Percentiles rank a stretch among this genome's conserved stretches.
Conservation (phyloP, 2,329 filamentous ascomycete genomes). For the Didymella glomerata region DNA sequence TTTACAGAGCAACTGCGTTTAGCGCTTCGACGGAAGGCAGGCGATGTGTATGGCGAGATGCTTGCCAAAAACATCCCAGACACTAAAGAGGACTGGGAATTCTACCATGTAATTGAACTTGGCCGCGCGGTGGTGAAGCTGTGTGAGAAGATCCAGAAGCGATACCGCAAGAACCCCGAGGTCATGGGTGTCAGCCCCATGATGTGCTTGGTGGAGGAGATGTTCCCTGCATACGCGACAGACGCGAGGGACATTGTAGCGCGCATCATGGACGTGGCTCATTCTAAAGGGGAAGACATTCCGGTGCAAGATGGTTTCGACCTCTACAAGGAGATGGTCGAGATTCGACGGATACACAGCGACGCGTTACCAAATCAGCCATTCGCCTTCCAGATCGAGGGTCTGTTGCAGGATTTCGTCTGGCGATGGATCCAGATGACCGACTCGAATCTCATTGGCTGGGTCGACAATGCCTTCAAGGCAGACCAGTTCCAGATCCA, state of each 20-base stretch:
- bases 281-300: constrained; percentile 75
- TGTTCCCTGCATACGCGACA: constrained; percentile 88
- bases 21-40: constrained; percentile 76
- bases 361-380: constrained; percentile 73
- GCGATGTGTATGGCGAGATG: constrained; percentile 79
- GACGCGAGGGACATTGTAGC: constrained; percentile 87
- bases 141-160: constrained; percentile 88
- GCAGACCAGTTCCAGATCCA: constrained; percentile 86
- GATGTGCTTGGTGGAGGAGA: constrained; percentile 79
- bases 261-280: constrained; percentile 77
- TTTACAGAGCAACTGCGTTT: constrained; percentile 77
- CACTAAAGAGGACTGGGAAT: constrained; percentile 85
- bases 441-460: constrained; percentile 79
- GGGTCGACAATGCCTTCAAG: constrained; percentile 90
- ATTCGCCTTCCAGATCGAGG: constrained; percentile 89
- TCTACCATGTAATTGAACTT: constrained; percentile 87
- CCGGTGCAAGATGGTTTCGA: constrained; percentile 93
- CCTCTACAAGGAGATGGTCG: constrained; percentile 86
- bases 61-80: constrained; percentile 82
- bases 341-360: constrained; percentile 81
- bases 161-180: constrained; percentile 85
- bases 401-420: constrained; percentile 86
- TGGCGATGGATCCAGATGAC: constrained; percentile 92
- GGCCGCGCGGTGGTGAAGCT: constrained; percentile 86
- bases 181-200: constrained; percentile 79